Conservation (phyloP, 2,329 filamentous ascomycete genomes). For the Amauroascus verrucosus region DNA sequence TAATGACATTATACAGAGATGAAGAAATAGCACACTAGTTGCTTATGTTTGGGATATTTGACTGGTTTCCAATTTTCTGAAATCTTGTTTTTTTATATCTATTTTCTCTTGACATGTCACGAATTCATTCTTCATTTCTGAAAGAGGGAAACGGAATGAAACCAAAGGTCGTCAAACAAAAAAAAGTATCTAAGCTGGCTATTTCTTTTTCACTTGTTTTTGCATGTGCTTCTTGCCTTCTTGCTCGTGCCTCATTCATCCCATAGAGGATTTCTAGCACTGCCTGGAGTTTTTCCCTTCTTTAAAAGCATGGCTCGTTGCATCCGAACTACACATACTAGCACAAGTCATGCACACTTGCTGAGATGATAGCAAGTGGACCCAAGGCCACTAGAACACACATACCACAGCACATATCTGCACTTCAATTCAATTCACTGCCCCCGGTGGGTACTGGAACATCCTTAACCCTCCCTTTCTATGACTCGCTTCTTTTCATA, state of each 20-base stretch:
- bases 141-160: neutral
- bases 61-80: neutral
- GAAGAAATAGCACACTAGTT: constrained; percentile 15
- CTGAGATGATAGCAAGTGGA: neutral
- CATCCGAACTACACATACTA: neutral
- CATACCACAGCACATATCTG: neutral
- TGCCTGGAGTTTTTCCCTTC: neutral
- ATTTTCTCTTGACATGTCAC: neutral
- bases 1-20: constrained; percentile 22
- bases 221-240: constrained; percentile 1
- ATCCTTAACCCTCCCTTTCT: neutral
- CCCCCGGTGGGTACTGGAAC: neutral
- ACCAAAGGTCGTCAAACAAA: neutral
- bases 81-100: neutral
- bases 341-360: neutral
- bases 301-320: neutral
- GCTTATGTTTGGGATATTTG: neutral
- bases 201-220: neutral
- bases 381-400: neutral
- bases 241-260: neutral
- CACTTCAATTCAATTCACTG: neutral
- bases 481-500: neutral
- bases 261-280: neutral
- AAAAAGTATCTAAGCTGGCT: constrained; percentile 1
- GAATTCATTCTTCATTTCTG: neutral